Evolutionary conservation across 805 yeast genomes (phyloP).

Genomic region (Jamesozyma rosinii): DNA sequence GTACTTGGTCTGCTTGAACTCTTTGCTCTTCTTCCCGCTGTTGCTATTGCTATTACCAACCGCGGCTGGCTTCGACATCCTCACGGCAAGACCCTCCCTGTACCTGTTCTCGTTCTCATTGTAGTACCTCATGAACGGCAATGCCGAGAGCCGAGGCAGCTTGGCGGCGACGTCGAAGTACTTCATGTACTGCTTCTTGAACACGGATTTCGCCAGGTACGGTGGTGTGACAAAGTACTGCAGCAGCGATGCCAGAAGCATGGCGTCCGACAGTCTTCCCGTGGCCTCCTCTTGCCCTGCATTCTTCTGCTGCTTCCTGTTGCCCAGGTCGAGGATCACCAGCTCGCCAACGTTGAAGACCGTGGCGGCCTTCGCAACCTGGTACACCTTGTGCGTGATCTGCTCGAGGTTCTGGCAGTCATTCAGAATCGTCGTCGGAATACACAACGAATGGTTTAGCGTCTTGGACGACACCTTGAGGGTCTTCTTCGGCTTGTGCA

Average conservation of each 20-base stretch:
- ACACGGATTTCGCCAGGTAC: constrained; percentile 58
- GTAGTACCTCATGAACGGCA: constrained; percentile 58
- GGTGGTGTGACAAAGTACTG: constrained; percentile 83
- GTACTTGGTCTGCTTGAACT: constrained; percentile 54
- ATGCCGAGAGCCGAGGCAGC: constrained; percentile 59
- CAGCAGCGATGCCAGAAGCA: constrained; percentile 57
- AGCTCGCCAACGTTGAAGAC: constrained; percentile 65
- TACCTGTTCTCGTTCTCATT: constrained; percentile 34
- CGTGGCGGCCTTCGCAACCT: constrained; percentile 67
- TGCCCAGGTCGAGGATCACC: constrained; percentile 51
- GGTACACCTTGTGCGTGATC: constrained; percentile 63
- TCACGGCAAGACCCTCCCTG: constrained; percentile 52
- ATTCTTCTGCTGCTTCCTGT: constrained; percentile 13
- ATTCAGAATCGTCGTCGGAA: constrained; percentile 59
- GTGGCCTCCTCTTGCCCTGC: constrained; percentile 9
- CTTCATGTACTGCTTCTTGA: constrained; percentile 38
- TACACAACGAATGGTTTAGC: constrained; percentile 49
- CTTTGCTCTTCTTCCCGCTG: constrained; percentile 28
- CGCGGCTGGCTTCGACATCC: constrained; percentile 31
- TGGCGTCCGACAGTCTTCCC: constrained; percentile 30
- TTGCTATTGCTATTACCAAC: neutral
- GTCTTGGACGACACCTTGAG: constrained; percentile 14
- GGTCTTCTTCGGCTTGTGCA: constrained; percentile 12
- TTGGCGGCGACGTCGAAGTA: constrained; percentile 56
- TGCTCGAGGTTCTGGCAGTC: constrained; percentile 63